These are phyloP conservation scores for Sungouiella blattae DNA, from an alignment of 805 yeast species.

Conservation along the genomic window DNA sequence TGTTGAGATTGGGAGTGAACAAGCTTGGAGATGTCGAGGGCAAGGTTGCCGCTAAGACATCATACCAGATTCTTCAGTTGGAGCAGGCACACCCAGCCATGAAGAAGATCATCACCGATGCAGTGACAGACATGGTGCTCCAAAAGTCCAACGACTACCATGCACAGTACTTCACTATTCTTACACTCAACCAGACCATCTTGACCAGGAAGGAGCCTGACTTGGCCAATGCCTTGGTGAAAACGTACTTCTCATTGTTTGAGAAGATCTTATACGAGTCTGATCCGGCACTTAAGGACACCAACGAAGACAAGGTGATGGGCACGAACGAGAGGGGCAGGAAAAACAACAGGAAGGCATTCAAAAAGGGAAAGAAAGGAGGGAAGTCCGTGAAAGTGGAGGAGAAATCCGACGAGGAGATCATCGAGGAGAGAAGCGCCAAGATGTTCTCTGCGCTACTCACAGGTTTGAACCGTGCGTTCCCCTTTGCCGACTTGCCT, in stretches of 20 bases:
- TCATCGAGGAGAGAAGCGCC: slow-evolving; percentile 74
- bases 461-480: slow-evolving; percentile 94
- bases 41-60: slow-evolving; percentile 85
- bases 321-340: slow-evolving; percentile 59
- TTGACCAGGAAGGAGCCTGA: slow-evolving; percentile 70
- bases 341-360: slow-evolving; percentile 56
- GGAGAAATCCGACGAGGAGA: slow-evolving; percentile 60
- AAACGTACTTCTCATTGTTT: slow-evolving; percentile 81
- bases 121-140: slow-evolving; percentile 77
- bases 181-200: slow-evolving; percentile 91
- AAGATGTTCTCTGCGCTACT: slow-evolving; percentile 84
- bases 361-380: slow-evolving; percentile 83
- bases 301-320: slow-evolving; percentile 34
- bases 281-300: slow-evolving; percentile 45
- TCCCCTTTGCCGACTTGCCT: slow-evolving; percentile 82
- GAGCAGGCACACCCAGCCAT: slow-evolving; percentile 95
- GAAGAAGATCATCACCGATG: slow-evolving; percentile 76
- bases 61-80: slow-evolving; percentile 71
- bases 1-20: slow-evolving; percentile 84
- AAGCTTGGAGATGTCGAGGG: slow-evolving; percentile 92
- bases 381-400: slow-evolving; percentile 68
- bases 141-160: slow-evolving; percentile 78
- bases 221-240: slow-evolving; percentile 80
- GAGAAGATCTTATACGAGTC: slow-evolving; percentile 76
- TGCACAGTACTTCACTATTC: slow-evolving; percentile 80